Base-by-base conservation (phyloP, 148 eudicot genomes). In the Mesembryanthemum crystallinum region DNA sequence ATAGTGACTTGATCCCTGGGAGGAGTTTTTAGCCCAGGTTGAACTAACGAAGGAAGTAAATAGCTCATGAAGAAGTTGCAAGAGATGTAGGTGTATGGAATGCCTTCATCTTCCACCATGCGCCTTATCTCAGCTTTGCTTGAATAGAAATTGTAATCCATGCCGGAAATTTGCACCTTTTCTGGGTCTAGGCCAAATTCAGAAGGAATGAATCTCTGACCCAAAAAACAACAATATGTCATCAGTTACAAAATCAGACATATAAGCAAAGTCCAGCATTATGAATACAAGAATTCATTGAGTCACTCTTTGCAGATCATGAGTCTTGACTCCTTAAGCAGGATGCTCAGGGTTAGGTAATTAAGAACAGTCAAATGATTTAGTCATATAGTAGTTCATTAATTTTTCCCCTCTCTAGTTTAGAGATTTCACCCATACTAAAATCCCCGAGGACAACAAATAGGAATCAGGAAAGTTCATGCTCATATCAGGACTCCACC, bases 151-250 rank as follows among this genome's bases (percentile, higher is more conserved):
- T 71, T 66, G 76, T 82, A 66, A 66, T 84, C 90, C 79, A 84
- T 73, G 47, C 78, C 80, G 27, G 85, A 81, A 29, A 86, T 55
- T 49, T 73, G 88, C 37, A 82, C 85, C 77, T 77, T 82, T 72
- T 88, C 90, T 57, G 90, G 86, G 88, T 94, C 98, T 63, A 60
- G 8, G 61, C 98, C 97, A 58, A 92, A 94, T 76, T 92, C 98
- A 7, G 98, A 86, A 63, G 98, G 97, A 59, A 92, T 66, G 78
- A 92, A 89, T 77, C 88, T 92, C 98, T 94, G 87, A 37, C 57
- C 18, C 21, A 73, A 33, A 32, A 30, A 20, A 58, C 58, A 51
- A 7, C 23, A 57, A 17, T 13, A 76, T 12, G 13, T 28, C 61
- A 24, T 47, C 10, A 29, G 27, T 10, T 66, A 54, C 28, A 54